phyloP scores from a whole-genome alignment of 768 basidiomycete genomes.

The Leccinum olivaceopallidum region DNA sequence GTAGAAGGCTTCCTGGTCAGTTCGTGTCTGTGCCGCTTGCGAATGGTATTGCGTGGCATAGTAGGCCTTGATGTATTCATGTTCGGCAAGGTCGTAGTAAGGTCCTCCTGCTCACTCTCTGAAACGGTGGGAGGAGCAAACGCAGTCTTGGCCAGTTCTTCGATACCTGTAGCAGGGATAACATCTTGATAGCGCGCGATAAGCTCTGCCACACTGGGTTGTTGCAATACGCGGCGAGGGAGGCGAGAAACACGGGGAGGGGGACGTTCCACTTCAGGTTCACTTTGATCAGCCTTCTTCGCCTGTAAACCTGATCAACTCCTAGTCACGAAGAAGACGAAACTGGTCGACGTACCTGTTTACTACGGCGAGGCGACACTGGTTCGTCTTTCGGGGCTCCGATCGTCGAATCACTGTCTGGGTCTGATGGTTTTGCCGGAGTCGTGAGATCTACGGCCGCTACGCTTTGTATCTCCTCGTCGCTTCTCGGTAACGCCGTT shows the following conservation, averaged over 20 bases:
- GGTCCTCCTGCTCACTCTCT: conserved; percentile 79
- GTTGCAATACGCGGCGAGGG: conserved; percentile 56
- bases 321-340: background rate
- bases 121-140: conserved; percentile 57
- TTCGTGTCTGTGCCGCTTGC: conserved; percentile 39
- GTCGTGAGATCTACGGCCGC: conserved; percentile 14
- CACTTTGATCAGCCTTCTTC: conserved; percentile 27
- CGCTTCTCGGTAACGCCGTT: conserved; percentile 15
- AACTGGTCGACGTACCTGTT: conserved; percentile 29
- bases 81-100: conserved; percentile 27
- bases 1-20: conserved; percentile 55
- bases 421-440: conserved; percentile 49
- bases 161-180: conserved; percentile 68
- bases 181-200: conserved; percentile 82
- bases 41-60: conserved; percentile 33
- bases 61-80: conserved; percentile 25
- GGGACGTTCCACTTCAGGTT: conserved; percentile 17
- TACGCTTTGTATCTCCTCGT: conserved; percentile 16
- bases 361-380: conserved; percentile 14
- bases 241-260: conserved; percentile 53
- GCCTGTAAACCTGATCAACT: conserved; percentile 18
- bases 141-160: conserved; percentile 71
- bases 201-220: conserved; percentile 78
- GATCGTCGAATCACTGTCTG: conserved; percentile 85
- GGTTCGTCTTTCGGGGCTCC: conserved; percentile 47